These are phyloP conservation scores for Fusarium chuoi DNA, from an alignment of 2,329 filamentous ascomycete genomes.

Conservation along the genomic window DNA sequence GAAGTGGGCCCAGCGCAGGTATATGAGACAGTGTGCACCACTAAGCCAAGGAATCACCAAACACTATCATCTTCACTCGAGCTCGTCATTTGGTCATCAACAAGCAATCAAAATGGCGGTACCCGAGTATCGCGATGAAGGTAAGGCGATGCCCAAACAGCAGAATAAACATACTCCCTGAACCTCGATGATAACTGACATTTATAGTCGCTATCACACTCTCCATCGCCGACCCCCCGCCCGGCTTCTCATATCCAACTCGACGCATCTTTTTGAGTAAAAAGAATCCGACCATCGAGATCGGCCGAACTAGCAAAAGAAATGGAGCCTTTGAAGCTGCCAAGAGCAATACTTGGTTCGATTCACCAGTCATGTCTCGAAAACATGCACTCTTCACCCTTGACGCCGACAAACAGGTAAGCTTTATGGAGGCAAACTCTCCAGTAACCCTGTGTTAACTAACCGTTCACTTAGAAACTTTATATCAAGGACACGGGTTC, in stretches of 20 bases:
- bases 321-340: slow-evolving; percentile 48
- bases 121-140: slow-evolving; percentile 43
- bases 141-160: slow-evolving; percentile 13
- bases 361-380: slow-evolving; percentile 78
- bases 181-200: slow-evolving; percentile 19
- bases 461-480: slow-evolving; percentile 52
- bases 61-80: not conserved
- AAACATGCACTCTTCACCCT: slow-evolving; percentile 68
- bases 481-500: slow-evolving; percentile 59
- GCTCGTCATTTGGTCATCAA: not conserved
- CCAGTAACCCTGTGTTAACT: slow-evolving; percentile 29
- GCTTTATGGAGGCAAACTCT: slow-evolving; percentile 20
- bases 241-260: slow-evolving; percentile 36
- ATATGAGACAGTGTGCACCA: not conserved
- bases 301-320: slow-evolving; percentile 59
- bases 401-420: slow-evolving; percentile 57
- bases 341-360: slow-evolving; percentile 71
- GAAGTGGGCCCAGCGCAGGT: slow-evolving; percentile 2
- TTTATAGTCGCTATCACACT: slow-evolving; percentile 48
- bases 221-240: slow-evolving; percentile 35
- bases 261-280: slow-evolving; percentile 49
- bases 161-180: not conserved
- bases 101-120: slow-evolving; percentile 31
- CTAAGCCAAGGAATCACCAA: slow-evolving; percentile 3
- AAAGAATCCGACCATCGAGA: slow-evolving; percentile 43